Evolutionary conservation across 2,329 filamentous ascomycete species (phyloP), one percentile per base, ranked within the genome.

Genomic region (Trichoderma sp.): DNA sequence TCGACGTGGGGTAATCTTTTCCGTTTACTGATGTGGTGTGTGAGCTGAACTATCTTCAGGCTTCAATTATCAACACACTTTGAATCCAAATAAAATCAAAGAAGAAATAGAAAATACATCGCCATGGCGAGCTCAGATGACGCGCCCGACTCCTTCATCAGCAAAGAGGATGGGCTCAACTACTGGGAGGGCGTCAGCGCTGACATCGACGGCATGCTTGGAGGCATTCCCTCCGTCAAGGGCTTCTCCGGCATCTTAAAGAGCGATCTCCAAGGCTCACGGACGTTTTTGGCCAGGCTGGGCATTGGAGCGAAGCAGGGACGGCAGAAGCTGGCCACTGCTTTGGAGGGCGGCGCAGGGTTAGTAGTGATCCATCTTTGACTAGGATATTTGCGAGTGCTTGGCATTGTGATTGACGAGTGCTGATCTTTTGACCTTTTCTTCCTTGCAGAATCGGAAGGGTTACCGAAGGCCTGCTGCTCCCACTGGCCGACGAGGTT

Each of bases 401-500:
- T 40, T 49, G 4, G 8, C 10, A 10, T 33, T 33, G 7, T n/a
- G 24, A 19, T 35, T 43, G 29, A 58, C 60, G 27, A 43, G 29
- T 29, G 37, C 7, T 10, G 19, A 31, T 21, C 31, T 43, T 43
- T 43, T 19, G 14, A 19, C 10, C 10, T 19, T 11, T 19, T 11
- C 4, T 58, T 29, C 24, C 21, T 14, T 47, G 7, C 62, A 89
- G 94, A 0, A 96, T 97, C 69, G 95, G 94, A 0, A 85, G 95
- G 53, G 87, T 97, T 70, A 97, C 93, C 0, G 85, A 91, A 69
- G 92, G 91, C 0, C 84, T 97, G 4, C 83, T 97, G n/a, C 80
- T 90, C 33, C 83, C 88, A 29, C 82, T 95, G 1, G 89, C 91
- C n/a, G 82, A 88, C 19, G 81, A 84, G 2, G 90, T 97, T 7